Percentiles rank a stretch among this genome's conserved stretches.
phyloP scores from a whole-genome alignment of 2,329 filamentous ascomycete species.

The Diaporthe humulicola region DNA sequence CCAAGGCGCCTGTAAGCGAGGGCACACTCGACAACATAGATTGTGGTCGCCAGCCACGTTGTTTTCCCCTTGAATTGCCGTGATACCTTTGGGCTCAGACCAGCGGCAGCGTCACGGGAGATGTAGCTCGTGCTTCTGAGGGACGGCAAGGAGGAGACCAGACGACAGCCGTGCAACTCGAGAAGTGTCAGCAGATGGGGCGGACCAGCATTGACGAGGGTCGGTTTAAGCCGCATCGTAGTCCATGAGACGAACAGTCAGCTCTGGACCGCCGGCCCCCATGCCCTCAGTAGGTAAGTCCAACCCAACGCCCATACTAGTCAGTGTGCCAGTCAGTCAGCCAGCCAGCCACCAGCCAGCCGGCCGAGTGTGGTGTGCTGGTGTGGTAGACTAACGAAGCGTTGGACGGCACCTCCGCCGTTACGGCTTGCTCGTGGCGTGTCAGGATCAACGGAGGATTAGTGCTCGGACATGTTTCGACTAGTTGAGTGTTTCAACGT shows the following conservation, averaged over 20 bases:
- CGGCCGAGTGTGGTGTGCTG: conserved; percentile 1
- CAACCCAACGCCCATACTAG: background rate
- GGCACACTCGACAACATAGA: background rate
- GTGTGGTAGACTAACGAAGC: background rate
- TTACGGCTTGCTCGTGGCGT: conserved; percentile 26
- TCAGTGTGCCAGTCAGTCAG: background rate
- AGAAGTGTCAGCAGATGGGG: conserved; percentile 15
- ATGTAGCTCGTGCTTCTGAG: conserved; percentile 6
- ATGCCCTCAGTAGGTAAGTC: background rate
- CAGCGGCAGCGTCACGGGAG: background rate
- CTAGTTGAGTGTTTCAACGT: conserved; percentile 24
- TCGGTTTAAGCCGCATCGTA: conserved; percentile 26
- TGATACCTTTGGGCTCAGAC: conserved; percentile 5
- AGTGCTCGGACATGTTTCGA: conserved; percentile 27
- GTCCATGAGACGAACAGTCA: conserved; percentile 17
- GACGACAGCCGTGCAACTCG: conserved; percentile 16
- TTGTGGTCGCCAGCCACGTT: conserved; percentile 12
- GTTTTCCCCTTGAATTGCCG: background rate
- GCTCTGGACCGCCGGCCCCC: conserved; percentile 6
- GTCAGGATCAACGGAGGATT: conserved; percentile 22
- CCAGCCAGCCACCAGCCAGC: background rate
- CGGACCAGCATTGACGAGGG: conserved; percentile 16
- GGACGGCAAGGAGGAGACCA: conserved; percentile 1
- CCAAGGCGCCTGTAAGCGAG: background rate
- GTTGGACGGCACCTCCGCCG: conserved; percentile 10